These are phyloP conservation scores for Paramecium bursaria DNA, from an alignment of 73 alveolate genomes.

Conservation along the genomic window DNA sequence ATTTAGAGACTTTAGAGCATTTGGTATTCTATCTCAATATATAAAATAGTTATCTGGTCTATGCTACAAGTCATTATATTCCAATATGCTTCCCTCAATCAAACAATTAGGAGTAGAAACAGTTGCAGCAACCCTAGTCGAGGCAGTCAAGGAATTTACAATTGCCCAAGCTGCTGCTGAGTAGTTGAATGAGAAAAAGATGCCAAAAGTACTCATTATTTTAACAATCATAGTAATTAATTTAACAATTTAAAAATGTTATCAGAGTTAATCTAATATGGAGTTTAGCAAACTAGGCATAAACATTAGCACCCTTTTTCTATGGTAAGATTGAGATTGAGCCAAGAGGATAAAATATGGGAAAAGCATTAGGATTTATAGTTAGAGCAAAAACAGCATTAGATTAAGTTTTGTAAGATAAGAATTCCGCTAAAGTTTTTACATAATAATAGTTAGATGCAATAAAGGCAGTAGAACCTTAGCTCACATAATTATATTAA, in stretches of 20 bases:
- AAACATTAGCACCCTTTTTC: not conserved
- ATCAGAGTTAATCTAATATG: conserved; percentile 1
- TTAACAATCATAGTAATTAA: not conserved
- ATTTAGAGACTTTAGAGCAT: conserved; percentile 41
- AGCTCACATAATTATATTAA: not conserved
- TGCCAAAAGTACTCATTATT: not conserved
- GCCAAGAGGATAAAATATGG: conserved; percentile 52
- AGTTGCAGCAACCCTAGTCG: conserved; percentile 41
- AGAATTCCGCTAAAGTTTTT: not conserved
- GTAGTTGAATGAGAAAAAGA: conserved; percentile 10
- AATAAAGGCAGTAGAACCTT: not conserved
- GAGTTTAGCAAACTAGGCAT: not conserved
- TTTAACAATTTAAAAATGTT: not conserved
- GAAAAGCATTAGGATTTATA: conserved; percentile 40
- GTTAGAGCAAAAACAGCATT: conserved; percentile 1
- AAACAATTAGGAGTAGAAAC: conserved; percentile 3
- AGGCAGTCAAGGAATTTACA: conserved; percentile 44
- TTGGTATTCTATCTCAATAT: not conserved
- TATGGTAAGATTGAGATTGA: conserved; percentile 41
- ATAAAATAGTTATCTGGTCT: conserved; percentile 22
- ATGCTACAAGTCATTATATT: conserved; percentile 19
- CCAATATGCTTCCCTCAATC: conserved; percentile 22
- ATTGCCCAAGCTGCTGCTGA: not conserved
- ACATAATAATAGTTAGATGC: conserved; percentile 24
- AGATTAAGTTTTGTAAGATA: not conserved